Base-by-base conservation (phyloP, 768 basidiomycete genomes). In the Obba rivulosa region DNA sequence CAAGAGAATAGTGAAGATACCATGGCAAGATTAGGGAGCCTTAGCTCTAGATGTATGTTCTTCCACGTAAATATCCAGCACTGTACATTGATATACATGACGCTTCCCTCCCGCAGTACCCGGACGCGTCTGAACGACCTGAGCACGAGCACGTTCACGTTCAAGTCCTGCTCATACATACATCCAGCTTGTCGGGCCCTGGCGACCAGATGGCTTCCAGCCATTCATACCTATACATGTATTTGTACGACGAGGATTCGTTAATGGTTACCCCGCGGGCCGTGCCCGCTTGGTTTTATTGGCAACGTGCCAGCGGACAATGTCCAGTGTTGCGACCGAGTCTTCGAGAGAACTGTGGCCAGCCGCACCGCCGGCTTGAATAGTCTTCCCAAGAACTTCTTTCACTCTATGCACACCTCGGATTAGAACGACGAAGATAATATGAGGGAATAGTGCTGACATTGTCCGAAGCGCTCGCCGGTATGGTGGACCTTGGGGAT, bases 331-430 rank as follows among this genome's bases (percentile, higher is more conserved):
- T 1, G 92, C 88, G 20, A 80, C 66, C 1, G 92, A 91, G 67
- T 98, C 95, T 65, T 94, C 93, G 1, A 89, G 72, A 0, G 92
- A 92, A 42, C 87, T 91, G 69, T 98, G 95, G 2, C 94, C 94
- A 7, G 74, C 72, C 11, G 78, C 75, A 24, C 76, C 87, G 21
- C 87, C 87, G 10, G 78, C 76, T 64, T 99, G 95, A 47, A 99
- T 97, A 49, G 77, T 74, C 52, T 77, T 77, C 14, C 84, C 83
- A 14, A 99, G 74, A 58, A 87, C 79, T 60, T 94, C 91, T 51
- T 85, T 87, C 7, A 82, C 86, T 23, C 92, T 95, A 56, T n/a
- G 43, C 34, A 22, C 13, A 41, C 17, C 7, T 38, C 24, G 55
- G 28, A n/a, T n/a, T 20, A 34, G 10, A 16, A 55, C 36, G 24